Conservation (phyloP, 306 rosid genomes). For the Carpinus viminea region DNA sequence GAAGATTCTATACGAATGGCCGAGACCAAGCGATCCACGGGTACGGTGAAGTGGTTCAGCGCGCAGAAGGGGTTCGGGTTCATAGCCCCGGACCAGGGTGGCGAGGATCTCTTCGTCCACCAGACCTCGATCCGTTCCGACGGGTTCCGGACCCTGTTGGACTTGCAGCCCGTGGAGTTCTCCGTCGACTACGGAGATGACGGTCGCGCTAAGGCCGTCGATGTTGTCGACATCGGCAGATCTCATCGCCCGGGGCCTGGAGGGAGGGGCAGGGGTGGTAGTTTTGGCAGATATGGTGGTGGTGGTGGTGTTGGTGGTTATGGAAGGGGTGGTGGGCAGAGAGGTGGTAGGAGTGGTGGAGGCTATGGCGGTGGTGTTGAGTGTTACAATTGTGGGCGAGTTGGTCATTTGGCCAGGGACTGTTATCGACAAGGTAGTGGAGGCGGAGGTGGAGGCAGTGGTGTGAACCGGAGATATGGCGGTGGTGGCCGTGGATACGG, state of each 20-base stretch:
- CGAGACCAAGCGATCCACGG: conserved; percentile 46
- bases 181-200: conserved; percentile 47
- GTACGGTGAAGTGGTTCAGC: conserved; percentile 85
- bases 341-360: conserved; percentile 32
- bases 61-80: conserved; percentile 79
- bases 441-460: conserved; percentile 20
- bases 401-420: conserved; percentile 56
- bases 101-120: conserved; percentile 80
- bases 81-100: conserved; percentile 62
- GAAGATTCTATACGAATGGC: conserved; percentile 47
- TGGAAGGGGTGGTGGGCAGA: conserved; percentile 26
- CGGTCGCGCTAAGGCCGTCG: conserved; percentile 71
- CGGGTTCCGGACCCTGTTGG: conserved; percentile 64
- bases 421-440: conserved; percentile 19
- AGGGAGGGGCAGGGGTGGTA: conserved; percentile 42
- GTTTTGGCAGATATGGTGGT: conserved; percentile 31
- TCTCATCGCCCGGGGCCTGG: conserved; percentile 28
- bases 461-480: conserved; percentile 26
- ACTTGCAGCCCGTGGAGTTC: conserved; percentile 68
- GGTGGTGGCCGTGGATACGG: conserved; percentile 27
- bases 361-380: conserved; percentile 38
- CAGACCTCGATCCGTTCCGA: conserved; percentile 74
- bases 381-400: conserved; percentile 71
- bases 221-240: conserved; percentile 44
- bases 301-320: conserved; percentile 21